Evolutionary conservation across 2,329 filamentous ascomycete genomes (phyloP), one percentile per base, ranked within the genome.

Genomic region (Colletotrichum sp.): DNA sequence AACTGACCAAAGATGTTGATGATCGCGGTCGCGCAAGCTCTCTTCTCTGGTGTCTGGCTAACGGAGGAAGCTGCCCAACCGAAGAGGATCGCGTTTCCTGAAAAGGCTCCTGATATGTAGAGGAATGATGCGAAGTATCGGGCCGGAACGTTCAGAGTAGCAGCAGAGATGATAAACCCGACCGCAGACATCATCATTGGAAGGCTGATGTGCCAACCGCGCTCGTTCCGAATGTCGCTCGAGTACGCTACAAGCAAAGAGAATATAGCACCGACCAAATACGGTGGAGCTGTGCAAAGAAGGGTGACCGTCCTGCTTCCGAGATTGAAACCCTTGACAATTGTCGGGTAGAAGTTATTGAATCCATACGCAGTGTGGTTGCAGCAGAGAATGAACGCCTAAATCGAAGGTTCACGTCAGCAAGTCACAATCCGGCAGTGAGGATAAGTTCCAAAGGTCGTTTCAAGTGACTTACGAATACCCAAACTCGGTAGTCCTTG

Each of bases 81-180:
- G 7, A 81, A 83, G 0, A 85, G 80, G 1, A 85, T 64, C 0
- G 83, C 80, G 66, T 86, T 86, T 8, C 81, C 62, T 6, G 69
- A 58, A 12, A 71, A 71, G 52, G 22, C 39, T n/a, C 69, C 69
- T 2, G 82, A 0, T 81, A 66, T 79, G 69, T 83, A 85, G 39
- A 83, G 84, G 8, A 78, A 77, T 8, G 81, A 79, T 22, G 69
- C 69, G 25, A 77, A 93, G 32, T 71, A 92, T 34, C 91, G 84
- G 0, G 91, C 88, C 0, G 85, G 91, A 3, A 86, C 87, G 15
- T 84, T 81, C 0, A 87, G 88, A 0, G 91, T 93, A 0, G 89
- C 84, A 3, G 90, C 91, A 8, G 89, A 89, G n/a, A 93, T 84
- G 73, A 93, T 90, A 80, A 92, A 93, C 1, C 90, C 88, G 1